phyloP scores from a whole-genome alignment of 2,329 filamentous ascomycete species.

The Colletotrichum nymphaeae region DNA sequence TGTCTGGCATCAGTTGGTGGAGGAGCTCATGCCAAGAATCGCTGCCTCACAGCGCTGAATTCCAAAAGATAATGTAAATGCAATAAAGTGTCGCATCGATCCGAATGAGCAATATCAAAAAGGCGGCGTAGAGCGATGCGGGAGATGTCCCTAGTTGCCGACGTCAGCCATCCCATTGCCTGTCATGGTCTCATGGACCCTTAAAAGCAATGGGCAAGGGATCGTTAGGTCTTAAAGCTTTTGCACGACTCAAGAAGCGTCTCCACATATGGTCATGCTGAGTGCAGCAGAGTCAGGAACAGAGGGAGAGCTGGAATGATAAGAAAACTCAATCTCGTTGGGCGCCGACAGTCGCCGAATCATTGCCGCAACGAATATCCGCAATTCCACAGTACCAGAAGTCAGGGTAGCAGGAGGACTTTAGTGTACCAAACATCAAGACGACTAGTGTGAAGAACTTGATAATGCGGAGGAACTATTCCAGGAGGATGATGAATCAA shows the following conservation, averaged over 20 bases:
- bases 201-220: not conserved
- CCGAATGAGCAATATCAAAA: not conserved
- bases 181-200: not conserved
- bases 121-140: not conserved
- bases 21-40: not conserved
- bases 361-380: not conserved
- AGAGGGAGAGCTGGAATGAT: constrained; percentile 3
- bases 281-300: not conserved
- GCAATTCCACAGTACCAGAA: not conserved
- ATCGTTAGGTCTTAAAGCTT: not conserved
- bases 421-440: not conserved
- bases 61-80: not conserved
- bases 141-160: not conserved
- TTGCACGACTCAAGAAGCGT: constrained; percentile 19
- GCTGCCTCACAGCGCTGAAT: not conserved
- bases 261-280: not conserved
- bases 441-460: not conserved
- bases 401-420: not conserved
- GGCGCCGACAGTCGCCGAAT: constrained; percentile 11
- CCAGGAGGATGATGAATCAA: not conserved
- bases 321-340: constrained; percentile 26
- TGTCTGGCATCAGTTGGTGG: not conserved
- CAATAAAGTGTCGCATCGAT: not conserved
- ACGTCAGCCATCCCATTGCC: not conserved
- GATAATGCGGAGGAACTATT: not conserved